These are phyloP conservation scores for grape (Vitis vinifera) DNA, from an alignment of 164 flowering plant genomes.

Conservation along the genomic window ASM3070453v1 NC_081810.1:16751501-16752000, in stretches of 20 bases:
- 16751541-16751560: conserved; percentile 57
- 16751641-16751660: not conserved
- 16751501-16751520: conserved; percentile 17
- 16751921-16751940: too few species aligned
- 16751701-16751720: not conserved
- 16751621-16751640: not conserved
- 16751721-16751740: not conserved
- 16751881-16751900: too few species aligned
- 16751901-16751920: too few species aligned
- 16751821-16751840: not conserved
- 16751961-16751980: too few species aligned
- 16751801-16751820: not conserved
- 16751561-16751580: conserved; percentile 9
- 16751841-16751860: not conserved
- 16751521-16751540: conserved; percentile 24
- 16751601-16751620: conserved; percentile 10
- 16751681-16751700: not conserved
- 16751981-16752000: too few species aligned
- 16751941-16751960: too few species aligned
- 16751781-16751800: not conserved
- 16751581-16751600: conserved; percentile 30
- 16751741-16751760: not conserved
- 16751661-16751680: not conserved
- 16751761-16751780: not conserved
- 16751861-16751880: not conserved